Base-by-base conservation (phyloP, 2,329 filamentous ascomycete genomes). In the Nigrograna mackinnonii region DNA sequence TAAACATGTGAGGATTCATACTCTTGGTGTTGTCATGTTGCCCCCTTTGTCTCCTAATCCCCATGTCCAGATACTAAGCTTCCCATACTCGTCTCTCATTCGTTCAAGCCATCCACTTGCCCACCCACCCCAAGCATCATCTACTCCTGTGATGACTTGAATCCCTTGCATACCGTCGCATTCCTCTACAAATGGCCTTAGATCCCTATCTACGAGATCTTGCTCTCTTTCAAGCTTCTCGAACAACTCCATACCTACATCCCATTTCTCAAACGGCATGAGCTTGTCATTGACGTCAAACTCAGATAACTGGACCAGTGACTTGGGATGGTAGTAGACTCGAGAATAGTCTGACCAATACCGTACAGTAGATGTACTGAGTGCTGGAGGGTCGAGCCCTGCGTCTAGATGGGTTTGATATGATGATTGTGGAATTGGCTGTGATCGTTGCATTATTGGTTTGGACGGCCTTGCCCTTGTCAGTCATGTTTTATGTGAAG, bases 301-400 rank as follows among this genome's bases (percentile, higher is more conserved):
- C 60, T 96, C 90, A 3, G 61, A 66, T 18, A 97, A 76, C 63
- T 95, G 91, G 7, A 95, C 78, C 40, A 96, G 82, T 11, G 91
- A 96, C 41, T 82, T 83, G 6, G 94, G 94, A 64, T 97, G 91
- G 64, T 88, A 96, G 69, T 84, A 99, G n/a, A 94, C 81, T 19
- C 90, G 83, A 55, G 89, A 95, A 69, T 91, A 97, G 68, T 99
- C 94, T 22, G 91, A 95, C 92, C 94, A 99, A 72, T 94, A 97
- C 40, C 90, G 83, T n/a, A 97, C 87, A 9, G 82, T 80, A 5
- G 84, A 80, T 1, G 83, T 77, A 1, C 79, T 86, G 16, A 96
- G 77, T 39, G 76, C 72, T 0, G 87, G 80, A 5, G 85, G 77
- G 3, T 80, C 67, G 4, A 79, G 64, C 17, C 90, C 91, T 21